Evolutionary conservation across 306 rosid genomes (phyloP), one percentile per base, ranked within the genome.

Genomic region (Quercus mongolica): DNA sequence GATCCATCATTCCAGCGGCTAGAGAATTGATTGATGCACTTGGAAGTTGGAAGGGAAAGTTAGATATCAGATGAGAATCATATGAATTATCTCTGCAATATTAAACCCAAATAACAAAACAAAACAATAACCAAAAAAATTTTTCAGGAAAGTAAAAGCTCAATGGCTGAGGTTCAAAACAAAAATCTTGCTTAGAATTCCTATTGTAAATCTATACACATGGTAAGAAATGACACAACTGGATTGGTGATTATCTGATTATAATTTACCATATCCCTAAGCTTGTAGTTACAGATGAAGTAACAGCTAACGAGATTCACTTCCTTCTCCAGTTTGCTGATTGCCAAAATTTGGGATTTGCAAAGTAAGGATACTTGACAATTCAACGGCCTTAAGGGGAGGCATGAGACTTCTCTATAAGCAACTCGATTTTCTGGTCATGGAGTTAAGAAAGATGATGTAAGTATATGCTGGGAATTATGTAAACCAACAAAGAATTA

Each of bases 371-470:
- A 71, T 44, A 28, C 26, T 59, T 44, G 41, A 21, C 52, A 33
- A 31, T 72, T 87, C 85, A 76, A 72, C 85, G 73, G 65, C 80
- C 59, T 56, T 58, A 75, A 5, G 79, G 56, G 65, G 89, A 71
- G 78, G 89, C 65, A 25, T 67, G 83, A 1, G 89, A 83, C 84
- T 85, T 91, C 88, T 84, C 94, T 73, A 91, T 71, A 54, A 89
- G 88, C 75, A 76, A 75, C 85, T 93, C 96, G 2, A 93, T 86
- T 86, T 86, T 91, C 96, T 93, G 91, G 79, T 74, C 76, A 85
- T 5, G 35, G 75, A 81, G 59, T 56, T 31, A 69, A 46, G 30
- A n/a, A 79, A 23, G 26, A 31, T 71, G 65, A 26, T 23, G 44
- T 28, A 64, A 68, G 33, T 10, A 76, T 6, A 76, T 30, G 75